Evolutionary conservation across 2,329 filamentous ascomycete species (phyloP), one percentile per base, ranked within the genome.

Genomic region (Stromatinia cepivora): DNA sequence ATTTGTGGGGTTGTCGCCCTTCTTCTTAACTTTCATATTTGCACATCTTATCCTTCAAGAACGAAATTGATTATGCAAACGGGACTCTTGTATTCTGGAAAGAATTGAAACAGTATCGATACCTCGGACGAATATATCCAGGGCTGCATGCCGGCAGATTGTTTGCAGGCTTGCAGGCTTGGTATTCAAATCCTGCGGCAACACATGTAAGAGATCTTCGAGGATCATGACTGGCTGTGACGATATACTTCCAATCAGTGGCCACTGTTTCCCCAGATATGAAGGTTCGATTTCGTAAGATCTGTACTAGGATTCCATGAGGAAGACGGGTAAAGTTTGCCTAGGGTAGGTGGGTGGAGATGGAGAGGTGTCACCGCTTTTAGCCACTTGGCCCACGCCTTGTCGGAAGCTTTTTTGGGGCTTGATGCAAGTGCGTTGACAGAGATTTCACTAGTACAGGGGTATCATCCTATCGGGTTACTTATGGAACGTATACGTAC

Each of bases 341-440:
- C 31, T 50, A 56, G 45, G 45, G 25, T 36, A 63, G 58, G 39
- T 36, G 20, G 45, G 45, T 63, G 59, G 59, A 61, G 58, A 61
- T 61, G 20, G 7, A 53, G 39, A 39, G 61, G 61, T 64, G 61
- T 53, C 46, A 64, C 61, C 46, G 46, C 61, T 53, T 62, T 63
- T 64, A 64, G 61, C 61, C 61, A 64, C 61, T 64, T n/a, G 61
- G 31, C 34, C 61, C 61, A 64, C 46, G 61, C 46, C 61, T n/a
- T 42, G 48, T 52, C 39, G 34, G 61, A 64, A 64, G 61, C 61
- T 64, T n/a, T n/a, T n/a, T n/a, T n/a, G n/a, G n/a, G n/a, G n/a
- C n/a, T n/a, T n/a, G n/a, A 63, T 63, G 46, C 61, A 63, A 63
- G 61, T 39, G 39, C 61, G 46, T 39, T 52, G 61, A 39, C 46